Percentiles rank a stretch among this genome's conserved stretches.
These are phyloP conservation scores for Trypanosoma grayi DNA, from an alignment of 208 protist genomes.

Conservation along the genomic window DNA sequence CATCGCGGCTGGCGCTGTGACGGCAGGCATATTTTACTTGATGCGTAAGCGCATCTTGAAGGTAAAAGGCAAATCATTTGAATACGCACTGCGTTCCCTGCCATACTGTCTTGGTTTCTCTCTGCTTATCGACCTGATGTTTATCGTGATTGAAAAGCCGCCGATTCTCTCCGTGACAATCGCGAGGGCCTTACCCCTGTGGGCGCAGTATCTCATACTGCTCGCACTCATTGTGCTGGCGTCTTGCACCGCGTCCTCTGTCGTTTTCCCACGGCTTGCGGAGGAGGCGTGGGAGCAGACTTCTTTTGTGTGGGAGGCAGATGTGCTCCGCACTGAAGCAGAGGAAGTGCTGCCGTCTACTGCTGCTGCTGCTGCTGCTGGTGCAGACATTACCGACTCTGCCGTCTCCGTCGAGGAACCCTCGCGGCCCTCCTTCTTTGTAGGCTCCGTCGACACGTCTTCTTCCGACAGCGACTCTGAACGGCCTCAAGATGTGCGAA, in stretches of 20 bases:
- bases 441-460: too few species aligned
- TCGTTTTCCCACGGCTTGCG: constrained; percentile 50
- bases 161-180: constrained; percentile 65
- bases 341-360: constrained; percentile 4
- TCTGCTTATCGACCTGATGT: constrained; percentile 63
- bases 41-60: constrained; percentile 63
- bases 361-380: too few species aligned
- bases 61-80: constrained; percentile 59
- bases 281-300: constrained; percentile 30
- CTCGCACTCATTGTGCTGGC: constrained; percentile 40
- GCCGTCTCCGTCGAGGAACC: background rate
- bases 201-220: constrained; percentile 46
- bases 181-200: constrained; percentile 42
- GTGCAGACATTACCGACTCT: too few species aligned
- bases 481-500: background rate
- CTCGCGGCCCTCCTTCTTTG: background rate
- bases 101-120: constrained; percentile 71
- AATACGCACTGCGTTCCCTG: constrained; percentile 47
- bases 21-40: constrained; percentile 54
- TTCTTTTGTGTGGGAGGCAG: constrained; percentile 71
- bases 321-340: constrained; percentile 48
- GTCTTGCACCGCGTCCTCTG: constrained; percentile 29
- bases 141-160: constrained; percentile 74
- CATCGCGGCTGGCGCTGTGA: constrained; percentile 49
- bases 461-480: too few species aligned